Percentiles rank a stretch among this genome's conserved stretches.
Conservation (phyloP, 2,329 filamentous ascomycete genomes). For the Coleophoma eucalyptorum region DNA sequence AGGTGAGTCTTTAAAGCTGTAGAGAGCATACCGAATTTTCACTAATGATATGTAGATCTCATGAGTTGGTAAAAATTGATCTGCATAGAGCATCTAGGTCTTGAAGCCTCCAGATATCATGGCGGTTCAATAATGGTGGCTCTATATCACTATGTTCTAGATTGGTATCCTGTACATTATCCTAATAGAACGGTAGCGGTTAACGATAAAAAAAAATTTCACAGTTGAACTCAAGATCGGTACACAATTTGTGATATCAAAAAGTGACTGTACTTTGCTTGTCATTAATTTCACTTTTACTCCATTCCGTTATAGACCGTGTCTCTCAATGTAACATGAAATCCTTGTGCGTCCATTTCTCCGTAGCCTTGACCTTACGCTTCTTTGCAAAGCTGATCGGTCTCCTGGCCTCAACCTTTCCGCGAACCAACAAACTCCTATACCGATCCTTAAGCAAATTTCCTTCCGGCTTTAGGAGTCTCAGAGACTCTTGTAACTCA, state of each 20-base stretch:
- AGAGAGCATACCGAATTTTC: neutral
- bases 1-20: slow-evolving; percentile 49
- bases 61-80: slow-evolving; percentile 11
- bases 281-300: no score
- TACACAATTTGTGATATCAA: no score
- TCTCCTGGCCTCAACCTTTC: slow-evolving; percentile 81
- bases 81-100: no score
- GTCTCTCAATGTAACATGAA: slow-evolving; percentile 45
- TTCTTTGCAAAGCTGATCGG: slow-evolving; percentile 79
- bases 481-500: slow-evolving; percentile 76
- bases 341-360: slow-evolving; percentile 99
- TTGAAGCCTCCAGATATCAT: no score
- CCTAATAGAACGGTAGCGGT: neutral
- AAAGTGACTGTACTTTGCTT: no score
- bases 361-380: slow-evolving; percentile 74
- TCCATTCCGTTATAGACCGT: neutral
- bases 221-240: no score
- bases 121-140: no score
- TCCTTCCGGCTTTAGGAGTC: slow-evolving; percentile 89
- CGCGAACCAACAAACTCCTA: slow-evolving; percentile 80
- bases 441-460: slow-evolving; percentile 91
- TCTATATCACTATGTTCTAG: neutral
- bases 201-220: neutral
- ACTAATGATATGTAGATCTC: slow-evolving; percentile 9
- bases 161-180: neutral